Evolutionary conservation across 2,329 filamentous ascomycete species (phyloP).

Genomic region (Cephalotrichum gorgonifer): DNA sequence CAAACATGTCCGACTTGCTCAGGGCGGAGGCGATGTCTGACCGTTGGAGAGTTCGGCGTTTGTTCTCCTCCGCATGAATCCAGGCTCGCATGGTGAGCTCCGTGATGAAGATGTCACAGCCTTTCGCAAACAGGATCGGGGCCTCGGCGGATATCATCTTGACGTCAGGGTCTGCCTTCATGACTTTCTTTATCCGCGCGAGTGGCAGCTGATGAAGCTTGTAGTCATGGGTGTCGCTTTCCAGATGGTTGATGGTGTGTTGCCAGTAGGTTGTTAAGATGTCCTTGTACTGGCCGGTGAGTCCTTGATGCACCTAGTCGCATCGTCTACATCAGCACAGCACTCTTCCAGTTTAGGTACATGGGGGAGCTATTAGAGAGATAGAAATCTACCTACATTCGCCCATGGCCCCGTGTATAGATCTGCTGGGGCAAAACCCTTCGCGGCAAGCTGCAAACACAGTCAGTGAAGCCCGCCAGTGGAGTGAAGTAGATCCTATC

Average conservation of each 20-base stretch:
- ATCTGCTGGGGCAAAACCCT: slow-evolving; percentile 85
- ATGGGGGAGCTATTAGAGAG: neutral
- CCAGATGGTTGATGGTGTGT: slow-evolving; percentile 90
- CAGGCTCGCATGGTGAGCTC: slow-evolving; percentile 98
- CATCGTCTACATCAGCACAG: slow-evolving; percentile 4
- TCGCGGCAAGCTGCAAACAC: slow-evolving; percentile 61
- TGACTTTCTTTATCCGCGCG: slow-evolving; percentile 99
- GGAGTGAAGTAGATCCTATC: slow-evolving; percentile 4
- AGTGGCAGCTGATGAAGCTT: slow-evolving; percentile 94
- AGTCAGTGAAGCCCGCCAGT: slow-evolving; percentile 11
- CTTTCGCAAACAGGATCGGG: slow-evolving; percentile 95
- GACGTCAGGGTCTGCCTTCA: slow-evolving; percentile 98
- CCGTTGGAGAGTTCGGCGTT: slow-evolving; percentile 85
- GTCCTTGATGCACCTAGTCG: slow-evolving; percentile 78
- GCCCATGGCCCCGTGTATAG: slow-evolving; percentile 92
- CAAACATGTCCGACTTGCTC: slow-evolving; percentile 98
- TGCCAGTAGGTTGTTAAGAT: slow-evolving; percentile 99
- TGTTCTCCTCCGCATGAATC: slow-evolving; percentile 99
- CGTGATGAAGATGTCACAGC: slow-evolving; percentile 98
- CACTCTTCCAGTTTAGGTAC: too few species aligned
- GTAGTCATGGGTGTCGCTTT: slow-evolving; percentile 94
- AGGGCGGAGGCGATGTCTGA: slow-evolving; percentile 94
- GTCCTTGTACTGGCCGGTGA: slow-evolving; percentile 87
- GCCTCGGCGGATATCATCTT: slow-evolving; percentile 99
- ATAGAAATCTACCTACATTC: slow-evolving; percentile 53